These are phyloP conservation scores for Solanum ossicruentum DNA, from an alignment of 257 asterid genomes.

Conservation along the genomic window DNA sequence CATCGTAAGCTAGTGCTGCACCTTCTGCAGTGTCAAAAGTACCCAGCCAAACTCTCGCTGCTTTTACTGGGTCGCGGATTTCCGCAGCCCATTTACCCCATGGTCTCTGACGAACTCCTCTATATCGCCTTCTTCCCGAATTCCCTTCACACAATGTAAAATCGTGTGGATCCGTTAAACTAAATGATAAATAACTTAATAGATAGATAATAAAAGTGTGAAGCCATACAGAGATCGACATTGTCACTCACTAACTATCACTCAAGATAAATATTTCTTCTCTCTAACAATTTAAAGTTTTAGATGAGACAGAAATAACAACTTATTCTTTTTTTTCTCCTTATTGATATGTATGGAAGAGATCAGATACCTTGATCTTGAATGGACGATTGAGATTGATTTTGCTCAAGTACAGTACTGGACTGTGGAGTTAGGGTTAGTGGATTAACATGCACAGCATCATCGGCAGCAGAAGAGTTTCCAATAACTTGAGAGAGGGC, in stretches of 20 bases:
- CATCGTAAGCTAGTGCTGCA: conserved; percentile 74
- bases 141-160: conserved; percentile 2
- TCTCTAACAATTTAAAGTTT: not conserved
- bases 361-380: conserved; percentile 40
- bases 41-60: conserved; percentile 81
- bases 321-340: not conserved
- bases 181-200: too few species aligned
- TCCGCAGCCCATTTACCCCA: conserved; percentile 97
- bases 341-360: not conserved
- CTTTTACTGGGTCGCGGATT: conserved; percentile 73
- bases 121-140: conserved; percentile 46
- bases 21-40: conserved; percentile 70
- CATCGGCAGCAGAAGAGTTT: not conserved
- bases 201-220: too few species aligned
- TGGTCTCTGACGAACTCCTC: conserved; percentile 82
- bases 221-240: not conserved
- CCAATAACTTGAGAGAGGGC: conserved; percentile 88
- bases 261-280: not conserved
- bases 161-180: too few species aligned
- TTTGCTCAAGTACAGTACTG: conserved; percentile 1
- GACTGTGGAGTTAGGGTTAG: not conserved
- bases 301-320: not conserved
- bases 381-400: conserved; percentile 13
- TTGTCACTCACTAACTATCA: not conserved
- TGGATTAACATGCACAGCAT: not conserved